Evolutionary conservation across 2,329 filamentous ascomycete genomes (phyloP).

Genomic region (Aspergillus terreus): DNA sequence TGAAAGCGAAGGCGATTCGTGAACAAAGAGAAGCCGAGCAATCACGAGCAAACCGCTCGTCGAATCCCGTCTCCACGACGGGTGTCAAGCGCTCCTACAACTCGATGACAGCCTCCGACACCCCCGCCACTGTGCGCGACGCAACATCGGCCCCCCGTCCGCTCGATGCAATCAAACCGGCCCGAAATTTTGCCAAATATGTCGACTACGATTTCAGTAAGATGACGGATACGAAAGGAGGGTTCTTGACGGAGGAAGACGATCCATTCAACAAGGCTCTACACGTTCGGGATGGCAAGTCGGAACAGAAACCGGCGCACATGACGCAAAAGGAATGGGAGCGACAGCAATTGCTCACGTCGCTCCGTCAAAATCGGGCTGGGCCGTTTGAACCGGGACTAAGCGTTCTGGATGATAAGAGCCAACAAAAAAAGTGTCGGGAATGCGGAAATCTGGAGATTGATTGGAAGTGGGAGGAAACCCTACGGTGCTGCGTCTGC

Average conservation of each 20-base stretch:
- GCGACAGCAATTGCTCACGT: conserved; percentile 68
- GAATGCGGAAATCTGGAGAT: conserved; percentile 85
- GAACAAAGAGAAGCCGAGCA: background rate
- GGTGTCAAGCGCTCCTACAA: background rate
- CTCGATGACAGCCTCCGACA: background rate
- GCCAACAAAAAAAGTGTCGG: conserved; percentile 68
- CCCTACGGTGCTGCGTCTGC: conserved; percentile 74
- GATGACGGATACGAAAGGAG: conserved; percentile 97
- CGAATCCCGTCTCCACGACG: background rate
- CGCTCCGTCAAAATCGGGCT: conserved; percentile 67
- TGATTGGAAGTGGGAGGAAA: conserved; percentile 91
- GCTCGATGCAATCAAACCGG: conserved; percentile 55
- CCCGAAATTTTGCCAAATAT: conserved; percentile 85
- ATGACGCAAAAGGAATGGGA: conserved; percentile 87
- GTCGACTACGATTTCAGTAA: conserved; percentile 98
- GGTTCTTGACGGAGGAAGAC: conserved; percentile 85
- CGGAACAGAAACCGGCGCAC: too few relatives aligned
- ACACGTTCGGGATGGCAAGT: conserved; percentile 50
- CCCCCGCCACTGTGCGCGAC: background rate
- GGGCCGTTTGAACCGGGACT: conserved; percentile 87
- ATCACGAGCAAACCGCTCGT: background rate
- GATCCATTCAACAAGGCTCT: conserved; percentile 84
- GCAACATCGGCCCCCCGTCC: background rate
- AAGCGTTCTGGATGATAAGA: conserved; percentile 61
- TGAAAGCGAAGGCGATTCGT: background rate